These are phyloP conservation scores for Talaromyces pinophilus DNA, from an alignment of 2,329 filamentous ascomycete species.

Conservation along the genomic window DNA sequence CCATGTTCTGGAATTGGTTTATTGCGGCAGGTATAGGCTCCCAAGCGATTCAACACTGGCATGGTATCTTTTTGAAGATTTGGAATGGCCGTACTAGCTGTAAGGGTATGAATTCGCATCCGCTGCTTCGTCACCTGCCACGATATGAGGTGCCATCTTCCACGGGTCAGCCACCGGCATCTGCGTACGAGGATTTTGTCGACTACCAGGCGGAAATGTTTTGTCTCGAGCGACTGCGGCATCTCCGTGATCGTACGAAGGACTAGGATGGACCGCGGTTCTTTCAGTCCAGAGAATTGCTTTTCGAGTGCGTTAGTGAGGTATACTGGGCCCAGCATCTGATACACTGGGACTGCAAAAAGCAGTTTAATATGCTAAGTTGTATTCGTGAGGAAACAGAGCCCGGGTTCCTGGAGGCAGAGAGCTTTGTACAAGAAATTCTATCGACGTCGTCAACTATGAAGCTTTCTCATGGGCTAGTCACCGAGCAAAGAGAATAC, in stretches of 20 bases:
- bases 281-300: background rate
- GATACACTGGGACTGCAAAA: background rate
- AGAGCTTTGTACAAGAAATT: background rate
- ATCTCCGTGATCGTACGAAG: background rate
- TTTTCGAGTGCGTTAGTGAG: slow-evolving; percentile 4
- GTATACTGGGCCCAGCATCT: slow-evolving; percentile 1
- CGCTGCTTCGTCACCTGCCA: background rate
- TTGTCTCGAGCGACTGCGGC: slow-evolving; percentile 8
- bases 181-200: background rate
- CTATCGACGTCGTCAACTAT: background rate
- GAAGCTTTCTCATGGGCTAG: background rate
- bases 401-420: background rate
- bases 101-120: background rate
- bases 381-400: background rate
- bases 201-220: slow-evolving; percentile 6
- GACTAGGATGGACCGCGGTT: background rate
- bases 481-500: background rate
- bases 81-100: slow-evolving; percentile 13
- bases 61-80: slow-evolving; percentile 16
- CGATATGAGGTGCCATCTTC: background rate
- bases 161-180: background rate
- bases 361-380: background rate
- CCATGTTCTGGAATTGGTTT: slow-evolving; percentile 20
- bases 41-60: slow-evolving; percentile 20
- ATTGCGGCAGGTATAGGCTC: slow-evolving; percentile 15